A percentile compares a stretch with the other conserved stretches of the same genome.
These are phyloP conservation scores for Macrolepiota albuminosa DNA, from an alignment of 768 basidiomycete species.

Conservation along the genomic window DNA sequence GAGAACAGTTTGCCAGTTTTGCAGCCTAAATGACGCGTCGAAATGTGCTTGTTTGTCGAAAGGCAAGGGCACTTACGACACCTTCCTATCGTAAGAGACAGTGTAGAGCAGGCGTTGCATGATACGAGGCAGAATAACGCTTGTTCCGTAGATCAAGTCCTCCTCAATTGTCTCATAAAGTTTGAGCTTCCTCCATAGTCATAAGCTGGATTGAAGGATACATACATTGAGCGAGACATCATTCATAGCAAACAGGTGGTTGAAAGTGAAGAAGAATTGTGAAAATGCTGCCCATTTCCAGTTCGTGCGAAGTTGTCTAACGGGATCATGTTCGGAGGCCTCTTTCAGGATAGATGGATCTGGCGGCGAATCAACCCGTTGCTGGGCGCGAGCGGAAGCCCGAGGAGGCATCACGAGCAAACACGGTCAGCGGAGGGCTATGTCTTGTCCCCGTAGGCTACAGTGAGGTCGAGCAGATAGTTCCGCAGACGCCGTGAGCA, in stretches of 20 bases:
- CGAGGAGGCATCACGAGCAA: conserved; percentile 51
- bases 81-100: conserved; percentile 79
- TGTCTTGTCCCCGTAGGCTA: conserved; percentile 2
- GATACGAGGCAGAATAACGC: conserved; percentile 60
- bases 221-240: conserved; percentile 66
- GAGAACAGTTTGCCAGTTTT: conserved; percentile 76
- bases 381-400: conserved; percentile 35
- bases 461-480: neutral
- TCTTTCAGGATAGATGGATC: conserved; percentile 21
- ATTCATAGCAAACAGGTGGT: conserved; percentile 61
- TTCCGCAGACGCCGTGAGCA: neutral
- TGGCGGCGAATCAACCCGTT: conserved; percentile 25
- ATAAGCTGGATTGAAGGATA: conserved; percentile 12
- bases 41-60: conserved; percentile 1
- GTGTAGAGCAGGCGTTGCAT: conserved; percentile 72
- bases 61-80: conserved; percentile 13
- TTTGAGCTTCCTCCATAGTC: conserved; percentile 6
- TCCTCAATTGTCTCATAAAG: conserved; percentile 66
- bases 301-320: conserved; percentile 60
- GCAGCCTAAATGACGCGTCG: conserved; percentile 39
- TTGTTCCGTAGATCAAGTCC: conserved; percentile 61
- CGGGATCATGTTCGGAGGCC: conserved; percentile 28
- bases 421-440: conserved; percentile 4
- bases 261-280: conserved; percentile 88
- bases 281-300: conserved; percentile 94